Evolutionary conservation across 768 basidiomycete species (phyloP), one percentile per base, ranked within the genome.

Genomic region (Coprinellus micaceus): DNA sequence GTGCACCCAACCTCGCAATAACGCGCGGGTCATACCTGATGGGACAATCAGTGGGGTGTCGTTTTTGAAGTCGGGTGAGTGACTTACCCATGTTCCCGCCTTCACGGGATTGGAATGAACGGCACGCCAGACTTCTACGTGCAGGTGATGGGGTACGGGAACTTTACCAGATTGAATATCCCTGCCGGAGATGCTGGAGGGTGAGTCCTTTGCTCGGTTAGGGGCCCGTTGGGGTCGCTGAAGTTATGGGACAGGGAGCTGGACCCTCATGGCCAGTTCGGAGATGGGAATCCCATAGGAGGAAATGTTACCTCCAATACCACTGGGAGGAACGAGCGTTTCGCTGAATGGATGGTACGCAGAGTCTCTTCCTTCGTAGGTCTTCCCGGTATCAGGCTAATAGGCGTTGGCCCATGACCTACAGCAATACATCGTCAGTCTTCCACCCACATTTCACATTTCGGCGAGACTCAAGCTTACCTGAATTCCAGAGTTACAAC

Each of bases 231-330:
- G 26, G 29, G 15, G 46, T 44, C 24, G n/a, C 25, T 54, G 51
- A 2, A 15, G 29, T 1, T 33, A 6, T 13, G 33, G 7, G 7
- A 7, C 52, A 73, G 73, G 56, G 77, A 78, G 58, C 73, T 78
- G 21, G 76, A 78, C 48, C 76, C 76, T 7, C 76, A 77, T 53
- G 76, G 77, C 22, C 72, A 72, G 10, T 69, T 60, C 40, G 75
- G 76, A 1, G 60, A 58, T 36, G 77, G 76, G 3, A 77, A 77
- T 47, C 77, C 76, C 7, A 59, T 77, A n/a, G 76, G 76, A 33
- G 76, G 76, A 21, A 77, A 78, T 58, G 74, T 78, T 11, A 77
- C 76, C 2, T 73, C 75, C 3, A 75, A 76, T 54, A 66, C 74
- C 29, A 69, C 72, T 19, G 76, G 76, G 1, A 52, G 63, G n/a